Evolutionary conservation across 139 green algal species (phyloP).

Genomic region (Zygnema circumcarinatum): DNA sequence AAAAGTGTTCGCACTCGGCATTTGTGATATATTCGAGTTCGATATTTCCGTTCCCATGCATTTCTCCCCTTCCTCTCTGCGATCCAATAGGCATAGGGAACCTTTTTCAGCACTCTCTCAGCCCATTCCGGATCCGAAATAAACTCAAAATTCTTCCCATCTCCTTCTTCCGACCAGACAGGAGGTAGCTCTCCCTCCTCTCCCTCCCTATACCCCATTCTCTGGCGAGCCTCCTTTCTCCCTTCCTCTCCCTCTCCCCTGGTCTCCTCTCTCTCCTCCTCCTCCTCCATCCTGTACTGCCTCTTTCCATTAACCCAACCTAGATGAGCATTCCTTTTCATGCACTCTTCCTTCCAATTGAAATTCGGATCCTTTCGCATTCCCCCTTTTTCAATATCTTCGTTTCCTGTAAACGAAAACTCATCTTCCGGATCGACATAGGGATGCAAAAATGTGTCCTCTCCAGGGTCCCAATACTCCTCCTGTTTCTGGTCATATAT

Average conservation of each 20-base stretch:
- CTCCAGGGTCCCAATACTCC: slow-evolving; percentile 38
- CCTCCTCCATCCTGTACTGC: not conserved
- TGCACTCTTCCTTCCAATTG: not conserved
- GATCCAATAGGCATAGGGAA: slow-evolving; percentile 33
- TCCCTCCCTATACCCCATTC: not conserved
- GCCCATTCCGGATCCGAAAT: slow-evolving; percentile 22
- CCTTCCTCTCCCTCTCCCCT: not conserved
- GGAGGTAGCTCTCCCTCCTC: slow-evolving; percentile 12
- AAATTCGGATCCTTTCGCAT: not conserved
- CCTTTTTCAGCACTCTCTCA: slow-evolving; percentile 16
- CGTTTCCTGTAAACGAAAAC: not conserved
- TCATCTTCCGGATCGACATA: slow-evolving; percentile 7
- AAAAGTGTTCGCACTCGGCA: slow-evolving; percentile 22
- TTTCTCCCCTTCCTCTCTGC: slow-evolving; percentile 7
- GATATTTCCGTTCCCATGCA: slow-evolving; percentile 24
- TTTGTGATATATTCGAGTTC: slow-evolving; percentile 10
- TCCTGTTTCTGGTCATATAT: slow-evolving; percentile 13
- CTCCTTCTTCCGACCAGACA: not conserved
- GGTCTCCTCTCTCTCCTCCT: too few species aligned
- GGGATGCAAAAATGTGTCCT: slow-evolving; percentile 29
- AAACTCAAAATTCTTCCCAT: not conserved
- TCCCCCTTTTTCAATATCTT: not conserved
- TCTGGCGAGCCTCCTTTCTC: not conserved
- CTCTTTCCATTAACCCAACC: slow-evolving; percentile 26
- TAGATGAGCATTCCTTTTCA: slow-evolving; percentile 15